Conservation (phyloP, 2,329 filamentous ascomycete genomes). For the Setomelanomma holmii region DNA sequence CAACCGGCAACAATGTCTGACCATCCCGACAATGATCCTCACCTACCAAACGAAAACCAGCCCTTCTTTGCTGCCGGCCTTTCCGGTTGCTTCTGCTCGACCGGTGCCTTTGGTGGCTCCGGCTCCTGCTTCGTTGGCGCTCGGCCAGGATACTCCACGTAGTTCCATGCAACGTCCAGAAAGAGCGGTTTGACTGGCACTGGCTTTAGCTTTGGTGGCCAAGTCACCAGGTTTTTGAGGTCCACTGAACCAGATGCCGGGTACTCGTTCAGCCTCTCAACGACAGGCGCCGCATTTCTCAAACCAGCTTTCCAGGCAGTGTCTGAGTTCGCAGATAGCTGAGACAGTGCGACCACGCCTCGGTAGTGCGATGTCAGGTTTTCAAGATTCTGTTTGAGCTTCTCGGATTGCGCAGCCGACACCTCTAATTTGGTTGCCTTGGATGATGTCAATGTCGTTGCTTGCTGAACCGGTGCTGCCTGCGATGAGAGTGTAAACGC, state of each 20-base stretch:
- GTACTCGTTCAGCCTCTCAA: slow-evolving; percentile 79
- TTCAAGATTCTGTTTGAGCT: slow-evolving; percentile 68
- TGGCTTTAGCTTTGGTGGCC: slow-evolving; percentile 81
- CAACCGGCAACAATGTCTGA: slow-evolving; percentile 1
- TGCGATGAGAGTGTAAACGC: slow-evolving; percentile 68
- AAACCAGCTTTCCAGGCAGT: slow-evolving; percentile 56
- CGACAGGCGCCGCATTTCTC: slow-evolving; percentile 64
- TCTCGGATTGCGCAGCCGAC: slow-evolving; percentile 62
- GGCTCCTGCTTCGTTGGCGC: slow-evolving; percentile 41
- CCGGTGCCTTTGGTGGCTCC: slow-evolving; percentile 30
- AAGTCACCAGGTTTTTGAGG: slow-evolving; percentile 81
- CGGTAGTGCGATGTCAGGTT: slow-evolving; percentile 81
- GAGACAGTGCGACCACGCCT: slow-evolving; percentile 83
- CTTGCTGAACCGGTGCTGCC: slow-evolving; percentile 53
- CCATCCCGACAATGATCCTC: slow-evolving; percentile 12
- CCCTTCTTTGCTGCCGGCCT: slow-evolving; percentile 56
- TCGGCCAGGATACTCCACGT: slow-evolving; percentile 86
- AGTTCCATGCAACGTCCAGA: slow-evolving; percentile 97
- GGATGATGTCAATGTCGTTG: slow-evolving; percentile 38
- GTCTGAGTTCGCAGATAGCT: slow-evolving; percentile 61
- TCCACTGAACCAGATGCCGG: slow-evolving; percentile 71
- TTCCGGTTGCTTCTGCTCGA: slow-evolving; percentile 39
- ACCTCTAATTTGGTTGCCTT: slow-evolving; percentile 73
- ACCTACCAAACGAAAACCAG: slow-evolving; percentile 60
- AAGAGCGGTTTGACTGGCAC: slow-evolving; percentile 95